These are phyloP conservation scores for Colletotrichum liriopes DNA, from an alignment of 2,329 filamentous ascomycete genomes.

Conservation along the genomic window DNA sequence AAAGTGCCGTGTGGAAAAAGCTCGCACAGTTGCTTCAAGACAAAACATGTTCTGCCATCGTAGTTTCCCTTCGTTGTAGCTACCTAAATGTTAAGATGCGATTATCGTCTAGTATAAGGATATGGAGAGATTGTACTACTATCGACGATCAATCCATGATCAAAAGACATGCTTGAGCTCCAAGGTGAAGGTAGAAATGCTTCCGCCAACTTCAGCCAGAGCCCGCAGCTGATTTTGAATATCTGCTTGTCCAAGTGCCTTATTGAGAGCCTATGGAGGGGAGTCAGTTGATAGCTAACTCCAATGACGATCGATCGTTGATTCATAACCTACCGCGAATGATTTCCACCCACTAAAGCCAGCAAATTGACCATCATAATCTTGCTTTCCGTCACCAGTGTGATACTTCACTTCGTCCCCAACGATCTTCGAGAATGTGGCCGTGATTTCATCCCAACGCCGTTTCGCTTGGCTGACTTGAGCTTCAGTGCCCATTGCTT, in stretches of 20 bases:
- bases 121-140: neutral
- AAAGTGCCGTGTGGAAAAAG: too few species aligned
- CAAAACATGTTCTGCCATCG: too few species aligned
- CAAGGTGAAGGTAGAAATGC: constrained; percentile 12
- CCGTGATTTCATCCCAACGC: constrained; percentile 6
- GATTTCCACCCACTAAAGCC: constrained; percentile 32
- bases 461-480: neutral
- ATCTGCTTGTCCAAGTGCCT: neutral
- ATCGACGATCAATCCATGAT: too few species aligned
- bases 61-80: neutral
- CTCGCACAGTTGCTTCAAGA: too few species aligned
- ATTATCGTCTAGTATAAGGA: neutral
- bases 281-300: neutral
- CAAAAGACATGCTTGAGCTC: constrained; percentile 16
- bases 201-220: neutral
- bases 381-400: constrained; percentile 9
- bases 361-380: constrained; percentile 8
- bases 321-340: neutral
- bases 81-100: neutral
- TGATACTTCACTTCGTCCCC: constrained; percentile 3
- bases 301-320: too few species aligned
- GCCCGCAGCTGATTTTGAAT: constrained; percentile 2
- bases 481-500: constrained; percentile 2
- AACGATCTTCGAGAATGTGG: neutral
- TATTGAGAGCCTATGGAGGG: neutral